Percentiles rank a stretch among this genome's conserved stretches.
phyloP scores from a whole-genome alignment of 2,329 filamentous ascomycete genomes.

The Sporothrix humicola region DNA sequence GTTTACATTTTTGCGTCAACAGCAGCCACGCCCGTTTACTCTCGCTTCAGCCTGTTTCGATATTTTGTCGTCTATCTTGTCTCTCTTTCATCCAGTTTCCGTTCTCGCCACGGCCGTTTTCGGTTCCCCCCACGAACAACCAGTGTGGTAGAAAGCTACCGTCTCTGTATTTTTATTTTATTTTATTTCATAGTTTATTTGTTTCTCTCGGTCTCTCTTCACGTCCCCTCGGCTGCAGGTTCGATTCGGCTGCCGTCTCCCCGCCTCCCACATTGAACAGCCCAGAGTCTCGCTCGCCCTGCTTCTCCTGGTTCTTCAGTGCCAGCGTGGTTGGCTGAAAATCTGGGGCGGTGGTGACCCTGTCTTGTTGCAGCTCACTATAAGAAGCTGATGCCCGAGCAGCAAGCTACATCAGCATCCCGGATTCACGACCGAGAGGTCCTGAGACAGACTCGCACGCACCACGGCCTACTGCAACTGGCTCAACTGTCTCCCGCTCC shows the following conservation, averaged over 20 bases:
- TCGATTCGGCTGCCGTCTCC: conserved; percentile 14
- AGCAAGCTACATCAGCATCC: conserved; percentile 15
- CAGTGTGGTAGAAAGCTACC: not conserved
- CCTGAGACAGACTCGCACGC: not conserved
- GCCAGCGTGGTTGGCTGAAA: conserved; percentile 6
- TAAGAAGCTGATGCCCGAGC: conserved; percentile 21
- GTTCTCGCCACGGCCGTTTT: not conserved
- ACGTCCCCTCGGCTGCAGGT: conserved; percentile 19
- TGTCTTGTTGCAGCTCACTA: conserved; percentile 1
- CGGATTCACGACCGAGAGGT: not conserved
- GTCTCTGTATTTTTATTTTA: not conserved
- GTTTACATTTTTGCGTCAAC: not conserved
- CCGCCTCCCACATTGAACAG: not conserved
- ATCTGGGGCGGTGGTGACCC: not conserved
- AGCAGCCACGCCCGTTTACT: not conserved
- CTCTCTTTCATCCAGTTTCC: not conserved
- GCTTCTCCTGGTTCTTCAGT: not conserved
- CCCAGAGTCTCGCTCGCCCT: not conserved
- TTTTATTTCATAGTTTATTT: not conserved
- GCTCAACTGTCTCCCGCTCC: conserved; percentile 9
- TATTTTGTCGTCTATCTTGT: not conserved
- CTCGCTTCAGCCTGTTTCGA: not conserved
- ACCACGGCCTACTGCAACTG: not conserved
- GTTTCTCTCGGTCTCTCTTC: too few species aligned
- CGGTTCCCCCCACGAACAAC: conserved; percentile 22